phyloP scores from a whole-genome alignment of 768 basidiomycete species.

The Filobasidium wieringae region DNA sequence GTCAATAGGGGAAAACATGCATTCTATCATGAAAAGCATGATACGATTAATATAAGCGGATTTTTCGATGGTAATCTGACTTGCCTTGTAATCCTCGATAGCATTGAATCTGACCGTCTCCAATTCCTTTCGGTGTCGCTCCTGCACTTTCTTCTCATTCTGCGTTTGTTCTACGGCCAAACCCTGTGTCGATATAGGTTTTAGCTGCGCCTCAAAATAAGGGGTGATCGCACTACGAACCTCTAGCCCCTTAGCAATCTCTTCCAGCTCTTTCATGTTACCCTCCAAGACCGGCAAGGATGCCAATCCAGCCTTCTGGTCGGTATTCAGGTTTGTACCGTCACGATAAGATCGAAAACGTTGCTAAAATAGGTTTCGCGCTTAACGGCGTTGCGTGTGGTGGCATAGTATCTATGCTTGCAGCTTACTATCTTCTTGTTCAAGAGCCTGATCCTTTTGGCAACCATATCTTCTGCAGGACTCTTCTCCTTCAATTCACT shows the following conservation, averaged over 20 bases:
- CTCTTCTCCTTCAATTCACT: slow-evolving; percentile 26
- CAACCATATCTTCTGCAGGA: slow-evolving; percentile 64
- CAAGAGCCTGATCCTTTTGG: slow-evolving; percentile 63
- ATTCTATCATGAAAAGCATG: neutral
- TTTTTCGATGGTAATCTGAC: neutral
- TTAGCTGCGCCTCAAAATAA: no score
- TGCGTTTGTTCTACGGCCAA: neutral
- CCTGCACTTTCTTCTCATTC: neutral
- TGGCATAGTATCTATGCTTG: slow-evolving; percentile 27
- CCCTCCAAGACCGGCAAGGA: slow-evolving; percentile 66
- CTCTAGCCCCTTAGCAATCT: slow-evolving; percentile 74
- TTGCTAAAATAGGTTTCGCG: no score
- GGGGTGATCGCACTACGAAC: no score
- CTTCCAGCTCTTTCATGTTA: slow-evolving; percentile 65
- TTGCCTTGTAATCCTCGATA: slow-evolving; percentile 12
- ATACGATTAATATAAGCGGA: neutral
- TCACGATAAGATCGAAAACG: slow-evolving; percentile 64
- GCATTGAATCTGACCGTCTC: slow-evolving; percentile 3
- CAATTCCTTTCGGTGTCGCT: neutral
- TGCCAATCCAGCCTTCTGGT: slow-evolving; percentile 64
- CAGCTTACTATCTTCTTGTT: slow-evolving; percentile 81
- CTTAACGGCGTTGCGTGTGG: neutral
- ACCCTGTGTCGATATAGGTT: no score
- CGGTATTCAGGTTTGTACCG: slow-evolving; percentile 67
- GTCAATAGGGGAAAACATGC: slow-evolving; percentile 6